Base-by-base conservation (phyloP, 257 asterid species). In the Solanum okadae region DNA sequence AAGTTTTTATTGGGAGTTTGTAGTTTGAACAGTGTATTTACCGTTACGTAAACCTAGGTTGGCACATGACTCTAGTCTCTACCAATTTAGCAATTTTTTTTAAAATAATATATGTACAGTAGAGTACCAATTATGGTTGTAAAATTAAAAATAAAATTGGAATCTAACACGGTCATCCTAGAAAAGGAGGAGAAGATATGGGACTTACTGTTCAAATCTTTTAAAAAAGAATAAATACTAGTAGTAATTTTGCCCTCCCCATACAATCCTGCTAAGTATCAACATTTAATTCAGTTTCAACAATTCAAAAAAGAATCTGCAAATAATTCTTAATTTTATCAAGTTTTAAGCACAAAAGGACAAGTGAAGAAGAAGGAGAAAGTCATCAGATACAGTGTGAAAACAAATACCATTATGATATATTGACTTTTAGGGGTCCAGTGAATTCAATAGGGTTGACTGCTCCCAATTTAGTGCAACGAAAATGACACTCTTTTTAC, bases 131-230 rank as follows among this genome's bases (percentile, higher is more conserved):
- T 44, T 37, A 37, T 70, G 20, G 9, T 44, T 46, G n/a, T 42
- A 68, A 29, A 86, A 75, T 90, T 90, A 88, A 87, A 18, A 52
- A 4, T 4, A 56, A 56, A 56, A 56, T 85, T 78, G 88, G 92
- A 88, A 78, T 91, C 90, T 83, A 85, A 78, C 77, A 71, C 75
- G 40, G 89, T 67, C 85, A 78, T 76, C 63, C 87, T 88, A 83
- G 89, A 84, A 91, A 89, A 91, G 70, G 79, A 71, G 42, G 90
- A 86, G 83, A 86, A 88, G 79, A 90, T 71, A 84, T 79, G 91
- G 88, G 89, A 38, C 86, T 88, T 86, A 77, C 75, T 86, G 63
- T 86, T 89, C 4, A 65, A 86, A 15, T 88, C 67, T 71, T 86
- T 34, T 56, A 29, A 75, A 4, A 40, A 63, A 34, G n/a, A 8